Base-by-base conservation (phyloP, 805 yeast species). In the Clavispora santaluciae region DNA sequence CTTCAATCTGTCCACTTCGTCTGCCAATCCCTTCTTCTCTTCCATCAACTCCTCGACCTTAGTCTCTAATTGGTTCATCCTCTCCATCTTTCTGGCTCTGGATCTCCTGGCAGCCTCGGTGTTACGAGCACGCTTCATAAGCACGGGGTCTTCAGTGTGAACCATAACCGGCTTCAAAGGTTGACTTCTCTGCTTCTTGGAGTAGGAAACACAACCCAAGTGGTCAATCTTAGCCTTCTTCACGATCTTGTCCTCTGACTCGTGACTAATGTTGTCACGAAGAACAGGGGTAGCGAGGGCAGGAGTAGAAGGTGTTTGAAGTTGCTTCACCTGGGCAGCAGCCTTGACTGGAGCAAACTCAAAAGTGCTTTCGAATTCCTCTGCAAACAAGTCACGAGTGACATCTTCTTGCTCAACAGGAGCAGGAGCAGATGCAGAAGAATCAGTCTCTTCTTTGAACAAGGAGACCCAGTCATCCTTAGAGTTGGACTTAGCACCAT, bases 101-200 rank as follows among this genome's bases (percentile, higher is more conserved):
- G 96, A 88, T 59, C 96, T 79, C 64, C 97, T 81, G 6, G 97
- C 97, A 51, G 98, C 97, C 60, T 89, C 96, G n/a, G 91, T 91
- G 75, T 93, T 91, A 65, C 91, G 82, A 7, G 98, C 98, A 61
- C 98, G 82, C 70, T 91, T 91, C 55, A 85, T 62, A 35, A 87
- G 78, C 42, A 75, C 76, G n/a, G 83, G 78, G 61, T 89, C 95
- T 36, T 60, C 65, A 16, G 40, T 24, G 23, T 77, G 72, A 34
- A 70, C 46, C 35, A 76, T 75, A 41, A 89, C 73, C 8, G 95
- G 95, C 51, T 73, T 69, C 62, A 88, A 72, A 7, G 95, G 95
- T 44, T 70, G 66, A 22, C 76, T 48, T 55, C 95, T 79, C 51
- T 78, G 85, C 71, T 88, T 89, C 61, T 89, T 79, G 52, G 81